Evolutionary conservation across 192 early-diverging fungal genomes (phyloP).

Genomic region (Spizellomyces punctatus): DNA sequence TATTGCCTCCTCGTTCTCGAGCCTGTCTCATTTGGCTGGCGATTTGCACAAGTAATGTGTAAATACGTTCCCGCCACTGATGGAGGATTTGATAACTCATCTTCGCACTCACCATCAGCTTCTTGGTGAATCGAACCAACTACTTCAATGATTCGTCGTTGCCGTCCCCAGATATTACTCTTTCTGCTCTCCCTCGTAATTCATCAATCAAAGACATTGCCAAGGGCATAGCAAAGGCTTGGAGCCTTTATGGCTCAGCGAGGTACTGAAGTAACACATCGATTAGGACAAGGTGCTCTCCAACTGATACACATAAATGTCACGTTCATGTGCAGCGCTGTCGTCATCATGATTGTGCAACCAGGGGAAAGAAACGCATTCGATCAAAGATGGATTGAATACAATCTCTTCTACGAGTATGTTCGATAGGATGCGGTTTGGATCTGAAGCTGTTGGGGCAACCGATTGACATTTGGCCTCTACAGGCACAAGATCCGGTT

Average conservation of each 20-base stretch:
- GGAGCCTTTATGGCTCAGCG: constrained; percentile 57
- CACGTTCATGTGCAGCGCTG: constrained; percentile 44
- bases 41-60: constrained; percentile 75
- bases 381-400: constrained; percentile 91
- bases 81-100: not conserved
- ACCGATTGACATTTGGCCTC: not conserved
- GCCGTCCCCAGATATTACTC: constrained; percentile 33
- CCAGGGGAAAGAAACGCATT: constrained; percentile 90
- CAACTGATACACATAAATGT: not conserved
- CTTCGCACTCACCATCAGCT: constrained; percentile 17
- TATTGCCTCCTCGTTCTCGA: constrained; percentile 88
- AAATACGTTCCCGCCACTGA: not conserved
- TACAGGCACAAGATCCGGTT: constrained; percentile 62
- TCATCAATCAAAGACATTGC: constrained; percentile 70
- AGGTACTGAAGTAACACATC: constrained; percentile 14
- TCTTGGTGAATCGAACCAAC: constrained; percentile 33
- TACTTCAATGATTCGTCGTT: constrained; percentile 35
- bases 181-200: constrained; percentile 51
- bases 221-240: constrained; percentile 71
- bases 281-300: not conserved
- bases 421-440: not conserved
- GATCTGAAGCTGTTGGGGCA: not conserved
- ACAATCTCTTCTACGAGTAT: constrained; percentile 65
- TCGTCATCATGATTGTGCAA: constrained; percentile 88
- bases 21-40: constrained; percentile 71